These are phyloP conservation scores for Clarireedia homoeocarpa DNA, from an alignment of 2,329 filamentous ascomycete species.

Conservation along the genomic window DNA sequence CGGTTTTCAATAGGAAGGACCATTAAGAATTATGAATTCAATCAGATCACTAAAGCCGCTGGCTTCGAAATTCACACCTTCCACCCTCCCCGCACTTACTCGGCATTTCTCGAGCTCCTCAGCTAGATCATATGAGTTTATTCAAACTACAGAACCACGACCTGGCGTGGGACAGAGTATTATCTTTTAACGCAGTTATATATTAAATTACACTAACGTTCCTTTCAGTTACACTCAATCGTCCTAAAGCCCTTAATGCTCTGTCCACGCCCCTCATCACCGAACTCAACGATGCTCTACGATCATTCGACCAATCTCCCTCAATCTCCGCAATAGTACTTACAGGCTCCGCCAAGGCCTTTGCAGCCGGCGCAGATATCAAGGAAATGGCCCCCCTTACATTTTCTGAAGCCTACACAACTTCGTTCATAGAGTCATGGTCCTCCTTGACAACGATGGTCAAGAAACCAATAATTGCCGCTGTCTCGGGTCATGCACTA, in stretches of 20 bases:
- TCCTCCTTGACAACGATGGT: conserved; percentile 74
- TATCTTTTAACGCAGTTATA: not conserved
- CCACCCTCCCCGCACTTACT: conserved; percentile 23
- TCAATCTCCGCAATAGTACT: conserved; percentile 71
- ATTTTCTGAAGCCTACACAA: conserved; percentile 80
- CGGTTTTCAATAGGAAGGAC: not conserved
- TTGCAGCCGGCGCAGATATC: conserved; percentile 94
- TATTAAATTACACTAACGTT: conserved; percentile 7
- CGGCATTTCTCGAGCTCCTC: conserved; percentile 27
- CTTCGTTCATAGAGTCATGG: conserved; percentile 93
- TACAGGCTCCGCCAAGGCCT: conserved; percentile 83
- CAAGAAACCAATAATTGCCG: conserved; percentile 91
- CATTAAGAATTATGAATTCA: conserved; percentile 22
- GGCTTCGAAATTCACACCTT: conserved; percentile 25
- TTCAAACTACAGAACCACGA: conserved; percentile 74
- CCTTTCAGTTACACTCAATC: conserved; percentile 73
- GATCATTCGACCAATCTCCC: conserved; percentile 60
- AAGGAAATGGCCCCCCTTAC: conserved; percentile 96
- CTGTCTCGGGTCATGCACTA: conserved; percentile 88
- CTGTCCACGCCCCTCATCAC: conserved; percentile 83
- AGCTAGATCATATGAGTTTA: conserved; percentile 59
- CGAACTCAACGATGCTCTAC: conserved; percentile 77
- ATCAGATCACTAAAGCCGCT: conserved; percentile 25
- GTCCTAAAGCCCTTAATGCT: conserved; percentile 92
- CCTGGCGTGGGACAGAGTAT: conserved; percentile 86